Conservation (phyloP, 1,284 basidiomycete species). For the Rhodotorula sp. region DNA sequence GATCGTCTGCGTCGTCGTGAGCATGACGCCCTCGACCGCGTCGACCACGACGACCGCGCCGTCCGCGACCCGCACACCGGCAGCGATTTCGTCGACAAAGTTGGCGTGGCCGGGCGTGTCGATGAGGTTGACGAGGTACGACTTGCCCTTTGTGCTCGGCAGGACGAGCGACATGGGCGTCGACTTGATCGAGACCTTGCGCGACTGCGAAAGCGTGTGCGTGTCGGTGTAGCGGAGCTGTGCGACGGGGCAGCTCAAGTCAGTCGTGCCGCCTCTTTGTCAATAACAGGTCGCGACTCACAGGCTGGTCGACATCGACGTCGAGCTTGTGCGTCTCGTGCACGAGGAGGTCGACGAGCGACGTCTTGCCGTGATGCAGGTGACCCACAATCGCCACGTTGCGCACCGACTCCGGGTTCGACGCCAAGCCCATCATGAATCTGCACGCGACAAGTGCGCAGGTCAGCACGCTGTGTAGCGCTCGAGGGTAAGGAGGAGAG, state of each 20-base stretch:
- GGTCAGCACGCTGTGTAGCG: background rate
- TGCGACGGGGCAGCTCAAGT: too few species aligned
- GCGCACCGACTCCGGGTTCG: conserved; percentile 90
- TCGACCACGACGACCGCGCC: conserved; percentile 93
- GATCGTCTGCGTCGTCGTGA: conserved; percentile 37
- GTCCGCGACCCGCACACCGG: conserved; percentile 82
- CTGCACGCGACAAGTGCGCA: conserved; percentile 53
- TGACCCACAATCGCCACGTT: conserved; percentile 95
- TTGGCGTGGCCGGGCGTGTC: conserved; percentile 99
- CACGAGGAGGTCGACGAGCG: conserved; percentile 93
- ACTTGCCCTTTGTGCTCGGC: conserved; percentile 85
- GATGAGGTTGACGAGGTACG: conserved; percentile 87
- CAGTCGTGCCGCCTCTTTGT: background rate
- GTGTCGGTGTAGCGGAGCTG: conserved; percentile 93
- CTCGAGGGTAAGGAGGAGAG: background rate
- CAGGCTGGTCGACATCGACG: conserved; percentile 85
- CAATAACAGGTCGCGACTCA: conserved; percentile 50
- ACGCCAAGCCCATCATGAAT: conserved; percentile 88
- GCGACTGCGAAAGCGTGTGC: conserved; percentile 80
- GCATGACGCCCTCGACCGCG: conserved; percentile 81
- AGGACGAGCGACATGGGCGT: conserved; percentile 93
- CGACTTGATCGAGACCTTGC: conserved; percentile 93
- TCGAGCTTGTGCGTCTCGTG: conserved; percentile 94
- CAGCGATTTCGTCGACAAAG: conserved; percentile 94
- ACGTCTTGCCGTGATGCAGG: conserved; percentile 96